Conservation (phyloP, 352 stramenopile species). For the Pythium periplocum region DNA sequence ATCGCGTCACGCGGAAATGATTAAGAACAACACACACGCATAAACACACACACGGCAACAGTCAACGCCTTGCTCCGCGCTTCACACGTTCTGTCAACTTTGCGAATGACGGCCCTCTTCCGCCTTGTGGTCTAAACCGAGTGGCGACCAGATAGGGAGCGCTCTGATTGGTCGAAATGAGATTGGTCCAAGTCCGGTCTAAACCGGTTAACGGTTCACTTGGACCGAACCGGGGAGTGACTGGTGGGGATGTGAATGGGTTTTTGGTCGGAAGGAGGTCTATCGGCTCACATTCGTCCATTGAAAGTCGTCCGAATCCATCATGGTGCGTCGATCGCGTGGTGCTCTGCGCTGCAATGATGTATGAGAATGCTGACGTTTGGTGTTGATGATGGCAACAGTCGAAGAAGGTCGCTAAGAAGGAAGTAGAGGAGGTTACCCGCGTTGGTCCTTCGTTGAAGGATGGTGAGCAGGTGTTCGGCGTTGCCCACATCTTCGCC, state of each 20-base stretch:
- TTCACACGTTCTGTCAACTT: background rate
- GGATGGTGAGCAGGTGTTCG: conserved; percentile 99
- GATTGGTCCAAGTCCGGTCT: background rate
- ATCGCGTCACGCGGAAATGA: conserved; percentile 25
- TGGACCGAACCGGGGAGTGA: conserved; percentile 16
- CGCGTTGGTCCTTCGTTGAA: conserved; percentile 92
- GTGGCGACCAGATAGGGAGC: background rate
- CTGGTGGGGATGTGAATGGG: conserved; percentile 11
- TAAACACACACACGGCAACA: background rate
- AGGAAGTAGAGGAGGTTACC: conserved; percentile 91
- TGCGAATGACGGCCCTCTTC: background rate
- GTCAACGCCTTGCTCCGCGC: background rate
- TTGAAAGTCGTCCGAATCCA: conserved; percentile 85
- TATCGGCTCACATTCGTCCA: conserved; percentile 43
- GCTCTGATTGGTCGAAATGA: conserved; percentile 14
- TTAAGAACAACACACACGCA: conserved; percentile 1
- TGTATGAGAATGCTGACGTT: background rate
- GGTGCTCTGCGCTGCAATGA: background rate
- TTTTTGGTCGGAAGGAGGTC: background rate
- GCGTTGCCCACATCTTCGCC: conserved; percentile 99
- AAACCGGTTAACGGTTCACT: conserved; percentile 6
- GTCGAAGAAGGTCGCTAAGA: conserved; percentile 85
- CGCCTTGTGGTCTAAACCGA: conserved; percentile 2
- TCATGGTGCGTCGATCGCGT: conserved; percentile 56
- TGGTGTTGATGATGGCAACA: conserved; percentile 11